Evolutionary conservation across 2,329 filamentous ascomycete species (phyloP).

Genomic region (Colletotrichum musae): DNA sequence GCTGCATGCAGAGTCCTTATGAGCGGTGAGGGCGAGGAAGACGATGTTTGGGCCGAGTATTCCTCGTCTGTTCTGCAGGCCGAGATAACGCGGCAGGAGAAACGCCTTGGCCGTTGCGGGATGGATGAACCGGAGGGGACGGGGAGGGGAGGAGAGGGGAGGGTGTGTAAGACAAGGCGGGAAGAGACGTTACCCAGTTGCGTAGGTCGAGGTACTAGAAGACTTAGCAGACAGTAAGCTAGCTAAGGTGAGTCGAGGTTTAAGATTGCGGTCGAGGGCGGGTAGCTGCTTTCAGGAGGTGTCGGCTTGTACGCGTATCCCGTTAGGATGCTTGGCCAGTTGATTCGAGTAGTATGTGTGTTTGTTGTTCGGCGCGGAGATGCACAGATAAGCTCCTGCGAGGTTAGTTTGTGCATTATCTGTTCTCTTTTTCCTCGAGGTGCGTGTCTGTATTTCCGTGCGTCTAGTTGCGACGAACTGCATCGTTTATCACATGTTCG

Average conservation of each 20-base stretch:
- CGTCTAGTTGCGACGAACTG: constrained; percentile 2
- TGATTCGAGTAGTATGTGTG: too few species aligned
- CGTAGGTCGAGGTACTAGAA: too few species aligned
- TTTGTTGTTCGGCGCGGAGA: neutral
- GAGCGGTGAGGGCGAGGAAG: too few species aligned
- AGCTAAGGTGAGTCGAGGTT: too few species aligned
- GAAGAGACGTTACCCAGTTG: too few species aligned
- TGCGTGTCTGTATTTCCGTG: neutral
- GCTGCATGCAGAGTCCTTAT: too few species aligned
- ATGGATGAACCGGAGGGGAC: constrained; percentile 12
- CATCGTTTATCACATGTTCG: constrained; percentile 33
- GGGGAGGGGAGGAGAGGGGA: neutral
- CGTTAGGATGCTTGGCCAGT: neutral
- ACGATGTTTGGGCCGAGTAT: too few species aligned
- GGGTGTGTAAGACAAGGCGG: too few species aligned
- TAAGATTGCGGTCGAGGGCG: too few species aligned
- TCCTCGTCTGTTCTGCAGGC: neutral
- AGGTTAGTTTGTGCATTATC: constrained; percentile 9
- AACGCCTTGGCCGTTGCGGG: constrained; percentile 8
- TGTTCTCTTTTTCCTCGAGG: constrained; percentile 18
- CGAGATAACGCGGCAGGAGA: constrained; percentile 4
- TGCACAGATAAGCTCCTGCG: constrained; percentile 18
- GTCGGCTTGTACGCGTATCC: neutral
- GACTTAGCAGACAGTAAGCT: too few species aligned
- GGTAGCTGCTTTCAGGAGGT: too few species aligned